Percentiles rank a stretch among this genome's conserved stretches.
Evolutionary conservation across 306 rosid genomes (phyloP).

Genomic region (Vigna unguiculata): DNA sequence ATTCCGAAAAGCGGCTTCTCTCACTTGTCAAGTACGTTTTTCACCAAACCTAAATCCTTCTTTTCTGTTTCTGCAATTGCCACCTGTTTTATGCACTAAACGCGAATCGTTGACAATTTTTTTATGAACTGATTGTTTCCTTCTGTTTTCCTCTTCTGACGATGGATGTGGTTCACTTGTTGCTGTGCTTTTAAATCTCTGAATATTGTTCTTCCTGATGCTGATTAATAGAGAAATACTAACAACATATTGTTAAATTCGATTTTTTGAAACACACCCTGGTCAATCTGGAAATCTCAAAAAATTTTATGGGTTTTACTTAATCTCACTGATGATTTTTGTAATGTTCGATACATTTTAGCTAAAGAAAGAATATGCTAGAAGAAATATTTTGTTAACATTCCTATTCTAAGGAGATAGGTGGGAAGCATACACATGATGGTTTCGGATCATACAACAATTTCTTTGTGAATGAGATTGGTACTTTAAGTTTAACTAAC

Average conservation of each 20-base stretch:
- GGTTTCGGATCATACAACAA: neutral
- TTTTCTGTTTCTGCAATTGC: neutral
- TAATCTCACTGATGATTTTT: neutral
- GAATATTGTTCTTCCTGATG: neutral
- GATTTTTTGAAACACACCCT: too few species aligned
- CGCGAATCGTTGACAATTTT: neutral
- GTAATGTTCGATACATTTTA: neutral
- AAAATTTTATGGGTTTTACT: neutral
- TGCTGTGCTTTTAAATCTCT: neutral
- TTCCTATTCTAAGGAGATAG: too few species aligned
- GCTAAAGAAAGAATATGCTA: too few species aligned
- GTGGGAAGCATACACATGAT: too few species aligned
- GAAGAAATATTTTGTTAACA: too few species aligned
- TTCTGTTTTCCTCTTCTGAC: neutral
- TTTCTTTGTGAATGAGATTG: neutral
- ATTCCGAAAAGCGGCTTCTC: conserved; percentile 92
- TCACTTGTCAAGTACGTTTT: conserved; percentile 81
- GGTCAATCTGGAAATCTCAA: neutral
- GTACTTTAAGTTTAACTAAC: neutral
- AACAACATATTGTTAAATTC: neutral
- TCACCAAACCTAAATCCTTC: conserved; percentile 37
- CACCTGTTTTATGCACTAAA: neutral
- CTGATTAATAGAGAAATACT: neutral
- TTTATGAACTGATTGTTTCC: neutral
- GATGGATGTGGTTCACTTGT: neutral